phyloP scores from a whole-genome alignment of 2,329 filamentous ascomycete species.

The Cercospora citrullina region DNA sequence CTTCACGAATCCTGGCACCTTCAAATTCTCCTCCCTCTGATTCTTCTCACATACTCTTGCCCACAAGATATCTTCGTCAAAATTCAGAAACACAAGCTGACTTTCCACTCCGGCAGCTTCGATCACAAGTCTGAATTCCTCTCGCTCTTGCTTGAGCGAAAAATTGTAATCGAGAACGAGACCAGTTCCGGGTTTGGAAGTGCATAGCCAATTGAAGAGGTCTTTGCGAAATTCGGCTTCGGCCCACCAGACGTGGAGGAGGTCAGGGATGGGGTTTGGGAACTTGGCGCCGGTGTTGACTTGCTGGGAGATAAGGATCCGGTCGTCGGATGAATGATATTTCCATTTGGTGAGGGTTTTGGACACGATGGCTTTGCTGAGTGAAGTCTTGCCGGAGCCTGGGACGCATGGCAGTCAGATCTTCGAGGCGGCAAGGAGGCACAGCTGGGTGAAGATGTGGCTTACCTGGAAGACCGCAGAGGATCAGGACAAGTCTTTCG shows the following conservation, averaged over 20 bases:
- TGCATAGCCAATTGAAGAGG: not conserved
- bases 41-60: not conserved
- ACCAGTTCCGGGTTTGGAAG: not conserved
- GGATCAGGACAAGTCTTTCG: not conserved
- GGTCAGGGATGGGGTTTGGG: not conserved
- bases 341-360: not conserved
- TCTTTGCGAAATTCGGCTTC: not conserved
- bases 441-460: not conserved
- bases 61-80: not conserved
- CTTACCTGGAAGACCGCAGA: not conserved
- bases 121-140: not conserved
- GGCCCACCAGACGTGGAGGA: not conserved
- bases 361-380: not conserved
- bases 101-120: not conserved
- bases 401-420: not conserved
- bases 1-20: not conserved
- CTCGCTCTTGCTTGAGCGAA: not conserved
- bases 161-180: not conserved
- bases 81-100: not conserved
- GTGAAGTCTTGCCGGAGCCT: not conserved
- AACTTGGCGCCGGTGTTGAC: not conserved
- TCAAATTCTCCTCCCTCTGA: not conserved
- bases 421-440: not conserved
- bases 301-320: not conserved
- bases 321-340: not conserved